Conservation (phyloP, 2,329 filamentous ascomycete genomes). For the Botryotinia globosa region DNA sequence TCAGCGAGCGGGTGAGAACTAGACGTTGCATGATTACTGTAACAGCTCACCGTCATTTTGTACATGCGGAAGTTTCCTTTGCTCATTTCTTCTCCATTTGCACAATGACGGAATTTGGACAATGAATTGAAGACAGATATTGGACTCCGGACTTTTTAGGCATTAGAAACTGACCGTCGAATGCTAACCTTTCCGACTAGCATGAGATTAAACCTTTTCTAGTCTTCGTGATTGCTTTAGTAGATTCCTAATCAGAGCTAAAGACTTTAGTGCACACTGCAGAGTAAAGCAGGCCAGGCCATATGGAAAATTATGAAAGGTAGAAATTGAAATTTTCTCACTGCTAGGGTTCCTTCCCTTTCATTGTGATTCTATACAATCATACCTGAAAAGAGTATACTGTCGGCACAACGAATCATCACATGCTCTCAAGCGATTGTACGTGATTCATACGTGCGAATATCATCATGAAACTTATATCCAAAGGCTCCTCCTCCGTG, state of each 20-base stretch:
- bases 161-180: background rate
- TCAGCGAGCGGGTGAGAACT: background rate
- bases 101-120: background rate
- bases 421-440: background rate
- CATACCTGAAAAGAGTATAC: background rate
- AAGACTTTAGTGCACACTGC: background rate
- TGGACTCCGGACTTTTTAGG: background rate
- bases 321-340: background rate
- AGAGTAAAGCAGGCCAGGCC: background rate
- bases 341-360: background rate
- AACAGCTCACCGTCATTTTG: conserved; percentile 12
- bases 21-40: background rate
- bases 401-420: background rate
- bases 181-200: background rate
- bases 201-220: background rate
- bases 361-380: background rate
- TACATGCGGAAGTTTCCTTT: background rate
- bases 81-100: background rate
- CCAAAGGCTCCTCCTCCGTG: background rate
- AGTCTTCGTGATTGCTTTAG: background rate
- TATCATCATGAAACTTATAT: background rate
- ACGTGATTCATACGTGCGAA: background rate
- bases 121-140: background rate
- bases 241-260: background rate
- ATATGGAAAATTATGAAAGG: background rate